Evolutionary conservation across 192 early-diverging fungal species (phyloP), one percentile per base, ranked within the genome.

Genomic region (Pilobolus umbonatus): DNA sequence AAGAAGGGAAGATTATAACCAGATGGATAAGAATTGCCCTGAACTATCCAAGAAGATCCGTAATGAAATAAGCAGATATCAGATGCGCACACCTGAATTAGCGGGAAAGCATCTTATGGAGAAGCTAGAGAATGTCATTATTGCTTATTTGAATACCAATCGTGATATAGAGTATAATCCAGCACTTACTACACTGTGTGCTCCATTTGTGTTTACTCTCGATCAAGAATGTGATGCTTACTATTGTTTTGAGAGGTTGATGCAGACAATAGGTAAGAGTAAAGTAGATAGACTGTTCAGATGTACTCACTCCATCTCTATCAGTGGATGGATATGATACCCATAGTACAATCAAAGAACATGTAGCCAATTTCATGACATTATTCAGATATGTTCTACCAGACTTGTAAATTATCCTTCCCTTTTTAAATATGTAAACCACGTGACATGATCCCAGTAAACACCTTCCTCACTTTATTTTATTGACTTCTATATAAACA

Each of bases 91-190:
- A n/a, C 61, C 52, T 19, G 55, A 62, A 25, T 50, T 78, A n/a
- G 49, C 46, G 22, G 48, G 60, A 7, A 52, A 61, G 21, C 57
- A 26, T 30, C 43, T 45, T 43, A 47, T 58, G 35, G 75, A 76
- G 36, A 78, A 80, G n/a, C 83, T 89, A 68, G 92, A 96, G 64
- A 84, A 88, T 35, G 87, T 96, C n/a, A 85, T 96, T 49, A 85
- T 81, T 29, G 84, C 90, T 17, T 93, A 91, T 68, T 74, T 94
- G 67, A 88, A 86, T 74, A 76, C 84, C 64, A 83, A 90, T 63
- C 82, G 85, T 48, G 73, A 80, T 24, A 75, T 83, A 57, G 90
- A 93, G 51, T 94, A 94, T 62, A 74, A 78, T 30, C 81, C 91
- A 2, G 79, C 78, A 30, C 63, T 94, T 65, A 81, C 94, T 22